Conservation (phyloP, 768 basidiomycete genomes). For the Hortiboletus flavorubellus region DNA sequence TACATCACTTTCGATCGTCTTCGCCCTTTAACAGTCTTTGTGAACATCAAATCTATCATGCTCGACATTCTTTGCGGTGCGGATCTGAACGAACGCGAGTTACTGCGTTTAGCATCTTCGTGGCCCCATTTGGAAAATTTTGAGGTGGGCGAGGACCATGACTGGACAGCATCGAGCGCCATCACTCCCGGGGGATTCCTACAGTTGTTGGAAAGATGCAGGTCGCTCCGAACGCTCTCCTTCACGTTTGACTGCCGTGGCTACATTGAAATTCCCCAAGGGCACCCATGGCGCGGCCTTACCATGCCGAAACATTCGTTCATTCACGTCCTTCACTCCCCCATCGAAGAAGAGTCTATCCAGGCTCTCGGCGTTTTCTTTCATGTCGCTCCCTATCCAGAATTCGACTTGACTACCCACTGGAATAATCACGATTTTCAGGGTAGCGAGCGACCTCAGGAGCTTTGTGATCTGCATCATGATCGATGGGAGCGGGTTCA, state of each 20-base stretch:
- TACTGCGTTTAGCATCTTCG: constrained; percentile 12
- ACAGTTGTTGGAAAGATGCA: constrained; percentile 12
- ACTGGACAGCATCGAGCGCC: constrained; percentile 2
- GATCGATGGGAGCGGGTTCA: too few relatives aligned
- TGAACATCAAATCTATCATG: constrained; percentile 1
- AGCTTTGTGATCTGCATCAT: too few relatives aligned
- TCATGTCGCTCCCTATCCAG: constrained; percentile 1
- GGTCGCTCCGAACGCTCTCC: constrained; percentile 4
- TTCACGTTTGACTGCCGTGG: constrained; percentile 7
- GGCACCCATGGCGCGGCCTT: constrained; percentile 10
- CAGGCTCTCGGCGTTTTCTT: constrained; percentile 14
- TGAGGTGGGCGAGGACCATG: neutral
- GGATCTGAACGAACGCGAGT: constrained; percentile 5
- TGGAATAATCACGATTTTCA: neutral
- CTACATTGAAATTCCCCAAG: constrained; percentile 7
- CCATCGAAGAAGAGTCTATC: constrained; percentile 2
- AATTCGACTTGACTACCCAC: constrained; percentile 1
- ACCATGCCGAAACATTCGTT: neutral
- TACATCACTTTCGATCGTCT: constrained; percentile 1
- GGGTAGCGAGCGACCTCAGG: too few relatives aligned
- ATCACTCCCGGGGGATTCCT: constrained; percentile 13
- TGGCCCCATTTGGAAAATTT: constrained; percentile 10
- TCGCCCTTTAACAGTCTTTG: constrained; percentile 2
- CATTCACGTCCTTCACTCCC: constrained; percentile 1
- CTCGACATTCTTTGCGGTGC: neutral